Conservation (phyloP, 495 filamentous ascomycete species). For the Lepidopterella palustris region DNA sequence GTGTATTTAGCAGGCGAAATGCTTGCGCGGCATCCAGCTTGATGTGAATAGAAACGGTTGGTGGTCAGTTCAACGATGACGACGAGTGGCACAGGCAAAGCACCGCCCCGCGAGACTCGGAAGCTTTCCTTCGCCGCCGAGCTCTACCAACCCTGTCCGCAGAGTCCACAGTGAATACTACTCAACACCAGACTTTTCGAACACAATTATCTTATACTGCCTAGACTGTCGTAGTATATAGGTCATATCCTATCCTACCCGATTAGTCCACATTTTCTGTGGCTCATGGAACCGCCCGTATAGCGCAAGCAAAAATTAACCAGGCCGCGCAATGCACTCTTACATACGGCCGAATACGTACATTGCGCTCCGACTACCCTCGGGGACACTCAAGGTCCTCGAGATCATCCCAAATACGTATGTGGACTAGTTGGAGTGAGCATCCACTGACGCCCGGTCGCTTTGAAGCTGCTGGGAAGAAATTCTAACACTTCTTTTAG, state of each 20-base stretch:
- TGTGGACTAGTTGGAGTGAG: constrained; percentile 41
- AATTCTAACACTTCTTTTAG: constrained; percentile 42
- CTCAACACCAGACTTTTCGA: background rate
- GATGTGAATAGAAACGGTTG: background rate
- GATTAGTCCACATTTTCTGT: background rate
- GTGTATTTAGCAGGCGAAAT: background rate
- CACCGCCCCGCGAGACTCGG: background rate
- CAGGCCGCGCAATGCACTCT: constrained; percentile 36
- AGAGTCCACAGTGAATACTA: background rate
- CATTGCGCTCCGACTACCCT: constrained; percentile 61
- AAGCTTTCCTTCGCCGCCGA: background rate
- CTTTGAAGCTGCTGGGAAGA: constrained; percentile 18
- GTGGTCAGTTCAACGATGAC: background rate
- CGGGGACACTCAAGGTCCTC: constrained; percentile 55
- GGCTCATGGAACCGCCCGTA: background rate
- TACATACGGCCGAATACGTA: constrained; percentile 56
- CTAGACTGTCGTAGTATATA: too few species aligned
- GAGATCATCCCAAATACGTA: constrained; percentile 73
- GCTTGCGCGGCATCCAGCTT: background rate
- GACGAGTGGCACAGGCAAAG: background rate
- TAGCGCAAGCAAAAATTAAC: background rate
- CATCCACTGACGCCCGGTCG: constrained; percentile 18
- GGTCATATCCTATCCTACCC: too few species aligned
- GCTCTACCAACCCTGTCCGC: background rate
- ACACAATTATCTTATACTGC: too few species aligned